Base-by-base conservation (phyloP, 768 basidiomycete species). In the Suillus bovinus region DNA sequence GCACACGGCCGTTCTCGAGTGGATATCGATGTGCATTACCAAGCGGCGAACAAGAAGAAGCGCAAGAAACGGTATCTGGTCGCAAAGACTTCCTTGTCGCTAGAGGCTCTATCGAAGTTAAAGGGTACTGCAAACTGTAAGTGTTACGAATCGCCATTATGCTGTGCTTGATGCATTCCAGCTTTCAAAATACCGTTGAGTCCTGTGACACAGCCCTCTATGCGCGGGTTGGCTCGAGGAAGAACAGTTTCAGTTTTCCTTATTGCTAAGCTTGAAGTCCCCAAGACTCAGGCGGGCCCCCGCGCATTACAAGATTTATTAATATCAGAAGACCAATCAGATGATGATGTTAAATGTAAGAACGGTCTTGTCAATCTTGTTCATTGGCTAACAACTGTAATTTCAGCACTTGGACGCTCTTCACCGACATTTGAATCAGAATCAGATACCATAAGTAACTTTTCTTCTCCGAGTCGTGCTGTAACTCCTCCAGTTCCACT, bases 31-130 rank as follows among this genome's bases (percentile, higher is more conserved):
- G 72, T 91, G 1, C 89, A 84, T 75, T 79, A 86, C 59, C 80
- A 78, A 22, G 80, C 88, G 0, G 78, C 79, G 49, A 85, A 82
- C 69, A 91, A 89, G 78, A 82, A 86, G 72, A 89, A 86, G 70
- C 71, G 76, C 29, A 86, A 83, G 67, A 86, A 80, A 68, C 79
- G 81, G 1, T 80, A 74, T 42, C 76, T 88, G 4, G 81, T 90
- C 0, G 89, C 84, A 0, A 80, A 76, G 0, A 78, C 82, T 0
- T 73, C 75, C 10, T 77, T 84, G 66, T 78, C 84, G 1, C 69
- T 91, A 2, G 79, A 78, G 5, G 88, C 88, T 42, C 70, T 88
- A 44, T 58, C 80, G 41, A 83, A 79, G 64, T 81, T 76, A 66
- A 82, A 85, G 58, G 81, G 79, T 14, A 64, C 67, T 14, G 80